Evolutionary conservation across 1,284 basidiomycete genomes (phyloP), one percentile per base, ranked within the genome.

Genomic region (Ceratobasidium sp.): DNA sequence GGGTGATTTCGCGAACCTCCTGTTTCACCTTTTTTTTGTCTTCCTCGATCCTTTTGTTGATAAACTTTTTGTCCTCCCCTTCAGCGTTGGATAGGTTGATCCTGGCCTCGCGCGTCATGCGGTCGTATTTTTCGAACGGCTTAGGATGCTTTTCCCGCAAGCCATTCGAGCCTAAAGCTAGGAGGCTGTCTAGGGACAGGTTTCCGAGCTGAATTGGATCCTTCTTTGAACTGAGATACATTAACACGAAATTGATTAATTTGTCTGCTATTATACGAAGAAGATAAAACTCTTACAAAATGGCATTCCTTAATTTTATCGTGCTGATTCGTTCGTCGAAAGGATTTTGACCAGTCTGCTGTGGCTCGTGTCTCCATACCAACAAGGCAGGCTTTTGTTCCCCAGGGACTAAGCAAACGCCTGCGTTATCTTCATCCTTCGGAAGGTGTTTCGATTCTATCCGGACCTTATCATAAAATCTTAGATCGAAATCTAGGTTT

Each of bases 321-420:
- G 21, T 7, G 26, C 26, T 67, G 38, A 67, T 46, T 3, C 8
- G 21, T 28, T 67, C 35, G 11, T 55, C n/a, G 16, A 54, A 43
- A 6, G 1, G 32, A 4, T 43, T 30, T 16, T 26, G 18, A 21
- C 55, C 21, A 43, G 21, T 49, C 8, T 82, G 1, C 87, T 79
- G 35, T 9, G 3, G 81, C 83, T 26, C 44, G 43, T 63, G 8
- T 18, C 21, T 49, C 11, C 16, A 49, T 8, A 52, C 47, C 11
- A 52, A 9, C 47, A 62, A 28, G n/a, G 35, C 59, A 1, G 43
- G n/a, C 38, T n/a, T 46, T 18, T 63, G 16, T n/a, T 63, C 61
- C 23, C 61, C 61, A 11, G 61, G 61, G 28, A 63, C 61, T 6
- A 63, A 41, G 11, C 28, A 13, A 16, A 44, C 41, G 18, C 16